Evolutionary conservation across 2,329 filamentous ascomycete species (phyloP).

Genomic region (Paecilomyces fulvus): DNA sequence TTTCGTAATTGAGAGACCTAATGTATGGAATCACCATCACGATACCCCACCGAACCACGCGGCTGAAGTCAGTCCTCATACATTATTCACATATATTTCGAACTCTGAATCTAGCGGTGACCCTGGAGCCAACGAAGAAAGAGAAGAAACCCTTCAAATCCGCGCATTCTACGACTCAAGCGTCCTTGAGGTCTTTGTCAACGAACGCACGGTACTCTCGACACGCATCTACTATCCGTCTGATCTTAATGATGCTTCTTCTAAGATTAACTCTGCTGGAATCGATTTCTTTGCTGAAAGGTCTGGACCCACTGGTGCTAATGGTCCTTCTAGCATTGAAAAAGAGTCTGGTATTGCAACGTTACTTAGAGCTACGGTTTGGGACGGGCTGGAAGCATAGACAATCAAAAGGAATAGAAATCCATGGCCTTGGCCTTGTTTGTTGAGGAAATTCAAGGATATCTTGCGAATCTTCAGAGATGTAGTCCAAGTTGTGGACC

Average conservation of each 20-base stretch:
- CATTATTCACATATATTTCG: conserved; percentile 33
- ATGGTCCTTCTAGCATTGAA: too few species aligned
- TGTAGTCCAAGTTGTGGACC: not conserved
- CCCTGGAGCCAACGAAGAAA: conserved; percentile 5
- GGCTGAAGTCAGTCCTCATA: conserved; percentile 35
- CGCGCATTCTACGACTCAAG: conserved; percentile 35
- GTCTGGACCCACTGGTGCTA: not conserved
- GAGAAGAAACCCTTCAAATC: conserved; percentile 32
- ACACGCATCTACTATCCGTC: conserved; percentile 27
- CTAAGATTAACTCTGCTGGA: conserved; percentile 5
- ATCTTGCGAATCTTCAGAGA: too few species aligned
- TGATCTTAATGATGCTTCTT: not conserved
- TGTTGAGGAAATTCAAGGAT: too few species aligned
- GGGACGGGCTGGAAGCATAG: not conserved
- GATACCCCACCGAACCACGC: conserved; percentile 29
- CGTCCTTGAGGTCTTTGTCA: conserved; percentile 41
- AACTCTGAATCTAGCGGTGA: conserved; percentile 1
- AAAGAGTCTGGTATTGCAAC: not conserved
- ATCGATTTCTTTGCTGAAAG: conserved; percentile 17
- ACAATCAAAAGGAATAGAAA: not conserved
- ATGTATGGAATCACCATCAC: conserved; percentile 14
- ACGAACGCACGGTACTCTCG: conserved; percentile 34
- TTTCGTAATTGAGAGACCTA: conserved; percentile 32
- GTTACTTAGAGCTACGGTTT: conserved; percentile 1
- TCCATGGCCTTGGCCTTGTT: too few species aligned